Evolutionary conservation across 495 filamentous ascomycete species (phyloP).

Genomic region (Trichoderma parareesei): DNA sequence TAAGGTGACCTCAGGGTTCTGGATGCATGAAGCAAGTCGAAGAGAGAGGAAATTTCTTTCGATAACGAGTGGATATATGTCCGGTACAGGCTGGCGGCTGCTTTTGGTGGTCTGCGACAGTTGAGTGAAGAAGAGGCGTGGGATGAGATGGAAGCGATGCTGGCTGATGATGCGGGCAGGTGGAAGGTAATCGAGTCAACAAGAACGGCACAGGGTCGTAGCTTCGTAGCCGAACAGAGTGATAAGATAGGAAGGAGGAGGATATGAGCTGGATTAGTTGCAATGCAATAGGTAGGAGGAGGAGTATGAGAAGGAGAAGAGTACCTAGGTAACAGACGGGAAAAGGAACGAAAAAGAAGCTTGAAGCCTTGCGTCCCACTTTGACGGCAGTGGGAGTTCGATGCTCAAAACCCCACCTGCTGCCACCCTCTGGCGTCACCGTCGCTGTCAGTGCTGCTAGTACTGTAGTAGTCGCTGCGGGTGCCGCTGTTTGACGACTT

Average conservation of each 20-base stretch:
- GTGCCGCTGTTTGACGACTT: not conserved
- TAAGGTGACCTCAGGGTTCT: no score
- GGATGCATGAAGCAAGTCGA: no score
- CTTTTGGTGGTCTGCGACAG: no score
- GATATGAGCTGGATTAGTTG: no score
- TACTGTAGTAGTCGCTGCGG: no score
- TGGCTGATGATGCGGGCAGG: no score
- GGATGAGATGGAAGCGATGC: no score
- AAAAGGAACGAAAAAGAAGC: not conserved
- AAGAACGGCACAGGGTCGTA: not conserved
- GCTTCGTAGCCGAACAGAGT: not conserved
- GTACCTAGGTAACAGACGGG: not conserved
- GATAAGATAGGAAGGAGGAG: no score
- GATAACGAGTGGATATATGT: no score
- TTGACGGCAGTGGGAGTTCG: not conserved
- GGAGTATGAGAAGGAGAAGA: not conserved
- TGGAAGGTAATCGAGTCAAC: not conserved
- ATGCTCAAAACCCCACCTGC: not conserved
- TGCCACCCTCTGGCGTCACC: slow-evolving; percentile 3
- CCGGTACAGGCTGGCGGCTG: not conserved
- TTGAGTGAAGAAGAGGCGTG: no score
- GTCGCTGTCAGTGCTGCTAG: not conserved
- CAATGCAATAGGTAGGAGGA: no score
- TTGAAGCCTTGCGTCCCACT: not conserved
- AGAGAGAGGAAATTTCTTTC: no score